Evolutionary conservation across 2,329 filamentous ascomycete genomes (phyloP), one percentile per base, ranked within the genome.

Genomic region (Hypoxylon sp.): DNA sequence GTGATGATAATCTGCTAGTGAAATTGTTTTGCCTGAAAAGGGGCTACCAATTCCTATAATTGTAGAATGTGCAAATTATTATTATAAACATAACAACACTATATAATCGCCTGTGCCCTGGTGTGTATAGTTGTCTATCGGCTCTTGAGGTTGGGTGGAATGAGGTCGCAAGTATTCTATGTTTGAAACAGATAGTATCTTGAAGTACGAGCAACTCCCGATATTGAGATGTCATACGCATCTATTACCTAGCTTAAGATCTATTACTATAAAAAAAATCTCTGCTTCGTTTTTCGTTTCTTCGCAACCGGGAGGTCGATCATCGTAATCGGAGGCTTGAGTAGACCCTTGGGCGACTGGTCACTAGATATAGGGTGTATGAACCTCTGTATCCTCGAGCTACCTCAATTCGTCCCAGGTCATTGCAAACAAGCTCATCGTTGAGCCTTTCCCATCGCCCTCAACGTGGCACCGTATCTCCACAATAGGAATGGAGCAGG

Each of bases 401-500:
- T 18, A 40, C 36, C 36, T 40, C 7, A 24, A 8, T 30, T 14
- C 18, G 7, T 9, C 3, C 18, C 22, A 7, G 12, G 9, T 22
- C 12, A 48, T 40, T 16, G 22, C 11, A 9, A 6, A 7, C 16
- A 33, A 6, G 1, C 4, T 42, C 30, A 62, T 40, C 26, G 46
- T 9, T 56, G 59, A 20, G 30, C 20, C 16, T 36, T 56, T 20
- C 60, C 60, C 60, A 57, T 63, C 3, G 54, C 54, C 22, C 65
- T 64, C 16, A 67, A 45, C 20, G 51, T 61, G 4, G 61, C 65
- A 7, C 65, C 61, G 18, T 61, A 64, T 28, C 4, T 54, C 65
- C 65, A 67, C 7, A 61, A 42, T 9, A 67, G 42, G 33, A 67
- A 61, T 11, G 61, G 61, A 28, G 61, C 65, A 28, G 61, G 61